Conservation (phyloP, 176 grass and related monocot genomes). For the Aegilops tauschii region DNA sequence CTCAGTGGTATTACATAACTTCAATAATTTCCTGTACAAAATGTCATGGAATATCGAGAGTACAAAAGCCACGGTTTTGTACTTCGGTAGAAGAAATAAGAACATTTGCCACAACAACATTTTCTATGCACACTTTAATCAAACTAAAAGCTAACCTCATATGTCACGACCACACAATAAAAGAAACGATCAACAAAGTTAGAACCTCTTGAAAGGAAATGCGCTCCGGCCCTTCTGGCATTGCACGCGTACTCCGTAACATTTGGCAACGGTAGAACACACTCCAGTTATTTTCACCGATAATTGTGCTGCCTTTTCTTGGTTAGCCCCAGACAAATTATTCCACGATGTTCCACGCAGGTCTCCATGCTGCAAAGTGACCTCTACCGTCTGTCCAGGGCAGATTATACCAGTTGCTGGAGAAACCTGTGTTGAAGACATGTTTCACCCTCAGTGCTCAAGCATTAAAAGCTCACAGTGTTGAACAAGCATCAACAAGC, state of each 20-base stretch:
- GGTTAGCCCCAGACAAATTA: constrained; percentile 29
- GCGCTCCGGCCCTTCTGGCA: constrained; percentile 24
- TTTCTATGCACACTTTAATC: constrained; percentile 32
- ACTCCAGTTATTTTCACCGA: constrained; percentile 42
- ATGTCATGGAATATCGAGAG: not conserved
- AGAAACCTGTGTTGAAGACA: constrained; percentile 44
- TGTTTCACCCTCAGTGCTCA: constrained; percentile 26
- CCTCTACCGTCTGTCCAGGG: constrained; percentile 52
- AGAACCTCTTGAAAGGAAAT: constrained; percentile 36
- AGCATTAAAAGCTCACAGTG: constrained; percentile 6
- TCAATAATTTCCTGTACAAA: not conserved
- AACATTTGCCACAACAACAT: constrained; percentile 27
- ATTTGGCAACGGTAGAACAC: constrained; percentile 34
- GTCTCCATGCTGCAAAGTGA: constrained; percentile 50
- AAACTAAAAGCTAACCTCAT: not conserved
- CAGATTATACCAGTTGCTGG: constrained; percentile 67
- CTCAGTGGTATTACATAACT: not conserved
- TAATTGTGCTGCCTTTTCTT: constrained; percentile 38
- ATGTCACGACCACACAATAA: not conserved
- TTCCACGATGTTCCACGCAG: constrained; percentile 24
- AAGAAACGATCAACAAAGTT: not conserved
- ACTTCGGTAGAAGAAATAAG: not conserved
- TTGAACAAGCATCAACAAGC: not conserved
- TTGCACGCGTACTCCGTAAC: constrained; percentile 39
- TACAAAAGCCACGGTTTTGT: not conserved